Percentiles rank a stretch among this genome's conserved stretches.
These are phyloP conservation scores for Westerdykella aurantiaca DNA, from an alignment of 2,329 filamentous ascomycete genomes.

Conservation along the genomic window DNA sequence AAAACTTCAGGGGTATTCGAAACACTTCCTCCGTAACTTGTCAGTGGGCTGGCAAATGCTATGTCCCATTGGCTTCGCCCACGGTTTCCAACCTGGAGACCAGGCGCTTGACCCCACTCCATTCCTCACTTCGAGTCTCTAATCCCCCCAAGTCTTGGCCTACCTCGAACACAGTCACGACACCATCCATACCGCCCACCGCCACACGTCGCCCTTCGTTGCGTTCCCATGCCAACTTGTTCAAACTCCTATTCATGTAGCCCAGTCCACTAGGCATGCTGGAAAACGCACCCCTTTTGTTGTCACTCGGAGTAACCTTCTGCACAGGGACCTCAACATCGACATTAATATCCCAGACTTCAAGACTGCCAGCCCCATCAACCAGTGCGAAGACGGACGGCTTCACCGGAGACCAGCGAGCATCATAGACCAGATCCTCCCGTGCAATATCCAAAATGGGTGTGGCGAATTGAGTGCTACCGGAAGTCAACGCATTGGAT, in stretches of 20 bases:
- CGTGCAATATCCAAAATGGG: conserved; percentile 86
- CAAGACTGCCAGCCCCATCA: conserved; percentile 84
- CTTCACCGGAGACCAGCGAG: conserved; percentile 88
- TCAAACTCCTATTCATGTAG: conserved; percentile 77
- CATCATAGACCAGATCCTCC: conserved; percentile 96
- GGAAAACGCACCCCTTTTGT: conserved; percentile 29
- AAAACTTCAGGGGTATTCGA: too few species aligned
- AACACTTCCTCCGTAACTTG: too few species aligned
- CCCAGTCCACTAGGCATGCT: conserved; percentile 42
- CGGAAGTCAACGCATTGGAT: conserved; percentile 38
- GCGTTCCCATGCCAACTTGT: conserved; percentile 91
- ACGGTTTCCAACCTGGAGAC: conserved; percentile 63
- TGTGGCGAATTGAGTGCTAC: conserved; percentile 48
- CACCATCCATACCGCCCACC: conserved; percentile 85
- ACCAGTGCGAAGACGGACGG: conserved; percentile 93
- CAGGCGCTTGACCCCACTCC: conserved; percentile 87
- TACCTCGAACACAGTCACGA: conserved; percentile 90
- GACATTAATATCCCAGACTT: conserved; percentile 90
- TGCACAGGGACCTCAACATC: conserved; percentile 90
- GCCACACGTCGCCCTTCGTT: conserved; percentile 81
- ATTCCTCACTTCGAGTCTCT: conserved; percentile 83
- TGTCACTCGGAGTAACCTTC: conserved; percentile 64
- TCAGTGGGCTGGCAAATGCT: neutral
- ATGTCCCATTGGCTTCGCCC: conserved; percentile 24
- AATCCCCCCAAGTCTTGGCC: conserved; percentile 74